phyloP scores from a whole-genome alignment of 2,329 filamentous ascomycete genomes.

The Alternaria ventricosa region DNA sequence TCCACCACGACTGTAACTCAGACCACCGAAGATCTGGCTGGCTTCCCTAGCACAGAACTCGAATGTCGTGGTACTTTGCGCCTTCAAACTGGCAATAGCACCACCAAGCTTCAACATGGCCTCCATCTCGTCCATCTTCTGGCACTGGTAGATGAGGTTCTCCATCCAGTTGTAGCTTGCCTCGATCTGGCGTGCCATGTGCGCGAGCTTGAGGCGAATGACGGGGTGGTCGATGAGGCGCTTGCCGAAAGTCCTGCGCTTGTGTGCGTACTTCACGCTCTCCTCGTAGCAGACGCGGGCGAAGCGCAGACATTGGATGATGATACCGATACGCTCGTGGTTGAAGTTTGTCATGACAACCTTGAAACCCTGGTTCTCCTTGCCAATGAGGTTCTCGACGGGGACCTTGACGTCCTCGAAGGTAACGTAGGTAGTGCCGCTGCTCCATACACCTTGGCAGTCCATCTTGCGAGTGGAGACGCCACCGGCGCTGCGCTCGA shows the following conservation, averaged over 20 bases:
- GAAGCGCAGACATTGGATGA: slow-evolving; percentile 97
- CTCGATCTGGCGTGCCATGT: slow-evolving; percentile 98
- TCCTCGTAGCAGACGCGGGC: slow-evolving; percentile 97
- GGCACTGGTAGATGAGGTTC: slow-evolving; percentile 90
- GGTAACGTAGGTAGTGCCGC: slow-evolving; percentile 94
- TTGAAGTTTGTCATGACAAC: slow-evolving; percentile 99
- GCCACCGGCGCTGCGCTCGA: slow-evolving; percentile 83
- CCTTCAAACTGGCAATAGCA: slow-evolving; percentile 91
- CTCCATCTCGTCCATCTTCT: slow-evolving; percentile 91
- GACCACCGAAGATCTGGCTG: slow-evolving; percentile 94
- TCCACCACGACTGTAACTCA: slow-evolving; percentile 90
- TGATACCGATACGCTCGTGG: slow-evolving; percentile 98
- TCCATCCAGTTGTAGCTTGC: slow-evolving; percentile 97
- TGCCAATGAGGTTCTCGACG: slow-evolving; percentile 97
- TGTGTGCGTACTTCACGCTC: slow-evolving; percentile 94
- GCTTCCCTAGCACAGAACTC: slow-evolving; percentile 98
- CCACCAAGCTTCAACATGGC: slow-evolving; percentile 96
- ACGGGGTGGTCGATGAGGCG: slow-evolving; percentile 96
- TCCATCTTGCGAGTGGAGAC: slow-evolving; percentile 96
- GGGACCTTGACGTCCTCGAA: slow-evolving; percentile 99
- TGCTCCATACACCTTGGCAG: slow-evolving; percentile 87
- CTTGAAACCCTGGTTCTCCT: slow-evolving; percentile 97
- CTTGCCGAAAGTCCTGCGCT: slow-evolving; percentile 96
- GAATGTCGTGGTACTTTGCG: slow-evolving; percentile 90
- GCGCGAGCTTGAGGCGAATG: slow-evolving; percentile 94